A percentile compares a stretch with the other conserved stretches of the same genome.
Evolutionary conservation across 192 early-diverging fungal genomes (phyloP).

Genomic region (Coemansia sp.): DNA sequence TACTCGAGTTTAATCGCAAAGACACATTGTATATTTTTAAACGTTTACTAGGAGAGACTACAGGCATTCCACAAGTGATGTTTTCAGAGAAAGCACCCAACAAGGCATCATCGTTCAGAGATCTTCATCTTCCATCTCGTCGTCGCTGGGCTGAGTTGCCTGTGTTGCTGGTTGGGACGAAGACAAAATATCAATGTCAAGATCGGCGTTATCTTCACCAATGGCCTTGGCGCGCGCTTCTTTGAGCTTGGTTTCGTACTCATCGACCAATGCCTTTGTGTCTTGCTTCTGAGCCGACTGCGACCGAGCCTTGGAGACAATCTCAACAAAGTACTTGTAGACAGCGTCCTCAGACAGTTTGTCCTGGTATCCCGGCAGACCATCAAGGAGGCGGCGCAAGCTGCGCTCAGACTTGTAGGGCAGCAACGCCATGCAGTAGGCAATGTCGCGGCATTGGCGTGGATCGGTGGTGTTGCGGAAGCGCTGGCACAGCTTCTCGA

Average conservation of each 20-base stretch:
- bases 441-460: constrained; percentile 86
- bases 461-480: constrained; percentile 77
- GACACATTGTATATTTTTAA: too few species aligned
- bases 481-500: constrained; percentile 94
- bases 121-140: constrained; percentile 17
- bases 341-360: constrained; percentile 85
- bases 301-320: constrained; percentile 71
- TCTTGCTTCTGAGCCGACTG: constrained; percentile 66
- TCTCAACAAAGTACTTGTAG: constrained; percentile 83
- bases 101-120: background rate
- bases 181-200: constrained; percentile 1
- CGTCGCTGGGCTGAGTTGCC: constrained; percentile 9
- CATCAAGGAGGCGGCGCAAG: constrained; percentile 81
- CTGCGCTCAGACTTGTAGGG: constrained; percentile 86
- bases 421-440: constrained; percentile 86
- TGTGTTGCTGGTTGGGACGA: constrained; percentile 6
- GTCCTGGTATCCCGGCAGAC: constrained; percentile 82
- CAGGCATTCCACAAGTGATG: too few species aligned
- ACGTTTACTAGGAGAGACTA: too few species aligned
- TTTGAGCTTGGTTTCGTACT: constrained; percentile 78
- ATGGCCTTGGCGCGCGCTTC: constrained; percentile 66
- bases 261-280: constrained; percentile 76
- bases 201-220: constrained; percentile 61
- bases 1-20: too few species aligned
- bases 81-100: background rate